phyloP scores from a whole-genome alignment of 2,329 filamentous ascomycete genomes.

The Fusarium cyanostomum region DNA sequence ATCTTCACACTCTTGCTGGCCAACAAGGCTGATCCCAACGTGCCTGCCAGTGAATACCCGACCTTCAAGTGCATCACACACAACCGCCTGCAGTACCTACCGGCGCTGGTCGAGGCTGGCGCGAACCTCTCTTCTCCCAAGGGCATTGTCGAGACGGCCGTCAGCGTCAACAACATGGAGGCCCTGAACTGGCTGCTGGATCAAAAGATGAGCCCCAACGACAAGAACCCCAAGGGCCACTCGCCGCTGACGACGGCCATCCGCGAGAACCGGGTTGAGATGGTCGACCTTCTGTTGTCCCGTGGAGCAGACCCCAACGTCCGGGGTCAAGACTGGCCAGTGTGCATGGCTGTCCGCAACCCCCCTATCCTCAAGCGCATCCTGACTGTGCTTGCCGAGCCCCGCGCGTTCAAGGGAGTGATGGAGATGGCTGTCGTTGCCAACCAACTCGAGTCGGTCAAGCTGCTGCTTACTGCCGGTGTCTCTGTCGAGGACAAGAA shows the following conservation, averaged over 20 bases:
- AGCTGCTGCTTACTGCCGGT: slow-evolving; percentile 70
- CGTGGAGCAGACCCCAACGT: slow-evolving; percentile 70
- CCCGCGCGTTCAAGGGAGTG: slow-evolving; percentile 71
- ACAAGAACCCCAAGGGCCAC: slow-evolving; percentile 64
- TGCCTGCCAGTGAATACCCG: slow-evolving; percentile 70
- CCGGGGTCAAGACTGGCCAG: slow-evolving; percentile 74
- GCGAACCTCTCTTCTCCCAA: slow-evolving; percentile 67
- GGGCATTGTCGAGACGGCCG: slow-evolving; percentile 72
- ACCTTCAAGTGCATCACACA: slow-evolving; percentile 75
- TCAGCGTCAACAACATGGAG: slow-evolving; percentile 68
- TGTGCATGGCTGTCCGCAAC: slow-evolving; percentile 73
- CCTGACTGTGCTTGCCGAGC: slow-evolving; percentile 64
- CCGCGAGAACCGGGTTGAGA: slow-evolving; percentile 64
- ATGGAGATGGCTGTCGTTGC: slow-evolving; percentile 74
- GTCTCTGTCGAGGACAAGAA: slow-evolving; percentile 77
- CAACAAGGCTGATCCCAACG: slow-evolving; percentile 69
- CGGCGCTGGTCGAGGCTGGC: slow-evolving; percentile 67
- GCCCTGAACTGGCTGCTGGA: slow-evolving; percentile 69
- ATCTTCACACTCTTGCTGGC: slow-evolving; percentile 68
- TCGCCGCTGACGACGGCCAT: slow-evolving; percentile 75
- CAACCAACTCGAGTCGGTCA: slow-evolving; percentile 73
- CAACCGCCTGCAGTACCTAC: slow-evolving; percentile 68
- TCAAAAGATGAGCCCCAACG: slow-evolving; percentile 68
- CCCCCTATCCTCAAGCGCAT: slow-evolving; percentile 68
- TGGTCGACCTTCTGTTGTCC: slow-evolving; percentile 66